These are phyloP conservation scores for Gonapodya sp. DNA, from an alignment of 192 early-diverging fungal genomes.

Conservation along the genomic window DNA sequence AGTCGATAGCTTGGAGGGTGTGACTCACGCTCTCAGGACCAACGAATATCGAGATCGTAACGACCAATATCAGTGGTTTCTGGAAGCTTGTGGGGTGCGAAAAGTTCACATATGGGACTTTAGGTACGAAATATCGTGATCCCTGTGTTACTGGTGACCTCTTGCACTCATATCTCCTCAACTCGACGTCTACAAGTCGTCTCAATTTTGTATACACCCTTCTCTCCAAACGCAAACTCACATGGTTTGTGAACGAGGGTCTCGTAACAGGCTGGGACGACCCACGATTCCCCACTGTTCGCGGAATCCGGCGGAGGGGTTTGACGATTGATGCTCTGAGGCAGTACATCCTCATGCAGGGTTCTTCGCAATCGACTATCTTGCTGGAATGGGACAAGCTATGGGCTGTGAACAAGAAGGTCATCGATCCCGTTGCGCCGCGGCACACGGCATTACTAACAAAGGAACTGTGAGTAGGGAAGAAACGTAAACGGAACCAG, in stretches of 20 bases:
- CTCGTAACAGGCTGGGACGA: slow-evolving; percentile 82
- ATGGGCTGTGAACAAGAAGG: slow-evolving; percentile 92
- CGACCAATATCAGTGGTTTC: slow-evolving; percentile 93
- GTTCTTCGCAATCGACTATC: slow-evolving; percentile 89
- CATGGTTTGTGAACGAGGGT: slow-evolving; percentile 86
- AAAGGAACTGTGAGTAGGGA: slow-evolving; percentile 56
- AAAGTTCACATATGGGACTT: slow-evolving; percentile 93
- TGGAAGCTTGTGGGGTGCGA: slow-evolving; percentile 74
- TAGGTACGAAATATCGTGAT: slow-evolving; percentile 16
- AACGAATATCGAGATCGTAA: slow-evolving; percentile 99
- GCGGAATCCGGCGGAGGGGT: slow-evolving; percentile 84
- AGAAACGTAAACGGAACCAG: background rate
- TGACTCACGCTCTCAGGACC: slow-evolving; percentile 93
- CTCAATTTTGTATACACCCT: slow-evolving; percentile 98
- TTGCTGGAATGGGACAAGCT: slow-evolving; percentile 98
- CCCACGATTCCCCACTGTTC: slow-evolving; percentile 65
- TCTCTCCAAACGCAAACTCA: slow-evolving; percentile 95
- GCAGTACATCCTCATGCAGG: slow-evolving; percentile 95
- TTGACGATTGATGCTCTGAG: slow-evolving; percentile 97
- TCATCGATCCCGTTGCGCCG: slow-evolving; percentile 91
- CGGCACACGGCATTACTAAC: slow-evolving; percentile 72
- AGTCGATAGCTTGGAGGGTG: slow-evolving; percentile 92
- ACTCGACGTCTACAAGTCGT: slow-evolving; percentile 31
- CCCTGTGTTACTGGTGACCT: background rate
- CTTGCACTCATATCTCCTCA: background rate